Evolutionary conservation across 139 green algal species (phyloP).

Genomic region (Chlorokybus atmophyticus): DNA sequence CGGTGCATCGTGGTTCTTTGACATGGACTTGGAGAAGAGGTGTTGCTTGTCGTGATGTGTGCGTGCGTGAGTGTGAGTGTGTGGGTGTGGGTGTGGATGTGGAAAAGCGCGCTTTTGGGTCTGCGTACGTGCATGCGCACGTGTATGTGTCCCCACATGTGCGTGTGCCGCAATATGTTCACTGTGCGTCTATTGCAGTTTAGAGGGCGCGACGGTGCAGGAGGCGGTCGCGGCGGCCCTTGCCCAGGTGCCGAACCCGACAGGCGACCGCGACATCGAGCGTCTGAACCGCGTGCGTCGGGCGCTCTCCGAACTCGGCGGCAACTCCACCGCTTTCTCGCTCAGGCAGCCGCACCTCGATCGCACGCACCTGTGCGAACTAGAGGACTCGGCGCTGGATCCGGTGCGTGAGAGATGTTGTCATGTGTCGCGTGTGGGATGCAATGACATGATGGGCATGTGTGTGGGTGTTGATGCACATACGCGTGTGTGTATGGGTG

Average conservation of each 20-base stretch:
- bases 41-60: too few species aligned
- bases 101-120: too few species aligned
- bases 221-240: slow-evolving; percentile 54
- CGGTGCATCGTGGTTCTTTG: too few species aligned
- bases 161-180: not conserved
- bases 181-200: not conserved
- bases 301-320: slow-evolving; percentile 12
- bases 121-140: not conserved
- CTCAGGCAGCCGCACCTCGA: slow-evolving; percentile 72
- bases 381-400: slow-evolving; percentile 42
- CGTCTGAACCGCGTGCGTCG: slow-evolving; percentile 33
- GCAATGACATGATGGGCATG: too few species aligned
- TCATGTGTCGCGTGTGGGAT: too few species aligned
- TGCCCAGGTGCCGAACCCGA: slow-evolving; percentile 56
- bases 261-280: slow-evolving; percentile 31
- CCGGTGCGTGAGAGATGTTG: too few species aligned
- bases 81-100: too few species aligned
- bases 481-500: too few species aligned
- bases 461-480: too few species aligned
- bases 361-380: slow-evolving; percentile 64
- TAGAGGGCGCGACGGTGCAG: slow-evolving; percentile 49
- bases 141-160: not conserved
- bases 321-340: slow-evolving; percentile 25
- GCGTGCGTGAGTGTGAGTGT: too few species aligned
- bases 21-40: too few species aligned